These are phyloP conservation scores for Salix viminalis DNA, from an alignment of 345 rosid genomes.

Conservation along the genomic window DNA sequence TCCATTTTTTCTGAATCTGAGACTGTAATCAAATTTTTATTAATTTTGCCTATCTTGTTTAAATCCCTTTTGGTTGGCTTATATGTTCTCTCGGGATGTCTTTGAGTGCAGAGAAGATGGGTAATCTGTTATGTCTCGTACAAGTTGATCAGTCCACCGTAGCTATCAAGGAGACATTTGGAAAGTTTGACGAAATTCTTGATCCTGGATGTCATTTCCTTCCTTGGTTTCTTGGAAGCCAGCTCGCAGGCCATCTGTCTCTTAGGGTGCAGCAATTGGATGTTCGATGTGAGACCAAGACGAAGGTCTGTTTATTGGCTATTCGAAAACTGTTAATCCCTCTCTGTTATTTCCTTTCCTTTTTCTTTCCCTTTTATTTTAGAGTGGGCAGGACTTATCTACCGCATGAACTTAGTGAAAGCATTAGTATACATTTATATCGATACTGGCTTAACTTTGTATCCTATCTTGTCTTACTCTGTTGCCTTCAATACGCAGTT, in stretches of 20 bases:
- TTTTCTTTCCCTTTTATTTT: not conserved
- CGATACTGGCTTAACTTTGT: not conserved
- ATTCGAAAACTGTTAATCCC: not conserved
- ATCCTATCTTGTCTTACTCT: not conserved
- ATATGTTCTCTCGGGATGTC: not conserved
- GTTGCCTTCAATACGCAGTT: not conserved
- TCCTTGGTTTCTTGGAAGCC: conserved; percentile 42
- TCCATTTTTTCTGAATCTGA: not conserved
- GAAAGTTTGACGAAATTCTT: conserved; percentile 37
- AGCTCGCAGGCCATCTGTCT: conserved; percentile 33
- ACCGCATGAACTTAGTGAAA: not conserved
- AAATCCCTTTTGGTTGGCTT: not conserved
- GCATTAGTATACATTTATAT: not conserved
- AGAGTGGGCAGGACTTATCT: not conserved
- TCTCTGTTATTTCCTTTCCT: not conserved
- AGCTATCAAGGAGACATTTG: conserved; percentile 38
- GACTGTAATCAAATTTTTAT: not conserved
- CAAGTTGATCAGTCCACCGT: conserved; percentile 42
- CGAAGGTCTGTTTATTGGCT: conserved; percentile 22
- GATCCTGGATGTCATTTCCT: conserved; percentile 44
- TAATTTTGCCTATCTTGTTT: not conserved
- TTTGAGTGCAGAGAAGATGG: conserved; percentile 29
- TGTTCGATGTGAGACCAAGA: conserved; percentile 43
- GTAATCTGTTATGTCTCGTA: conserved; percentile 28
- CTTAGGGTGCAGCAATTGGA: conserved; percentile 43